phyloP scores from a whole-genome alignment of 2,329 filamentous ascomycete species.

The Ceratocystis destructans region DNA sequence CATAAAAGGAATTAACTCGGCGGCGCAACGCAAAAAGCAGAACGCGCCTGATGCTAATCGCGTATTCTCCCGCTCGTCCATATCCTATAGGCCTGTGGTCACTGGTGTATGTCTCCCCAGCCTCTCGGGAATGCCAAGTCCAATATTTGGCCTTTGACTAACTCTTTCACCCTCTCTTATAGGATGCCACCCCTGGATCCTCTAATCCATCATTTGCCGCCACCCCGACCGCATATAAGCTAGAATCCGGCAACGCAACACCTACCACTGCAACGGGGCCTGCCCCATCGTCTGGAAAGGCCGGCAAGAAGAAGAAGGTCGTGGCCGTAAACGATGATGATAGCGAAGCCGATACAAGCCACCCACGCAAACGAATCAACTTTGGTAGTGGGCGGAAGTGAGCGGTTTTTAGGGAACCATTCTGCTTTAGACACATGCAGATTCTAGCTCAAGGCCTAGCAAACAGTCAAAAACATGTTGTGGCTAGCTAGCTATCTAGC shows the following conservation, averaged over 20 bases:
- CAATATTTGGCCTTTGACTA: neutral
- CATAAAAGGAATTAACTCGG: constrained; percentile 70
- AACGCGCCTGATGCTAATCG: constrained; percentile 55
- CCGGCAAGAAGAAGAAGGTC: constrained; percentile 39
- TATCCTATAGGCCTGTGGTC: constrained; percentile 42
- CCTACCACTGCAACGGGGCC: constrained; percentile 39
- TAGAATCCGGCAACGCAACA: constrained; percentile 24
- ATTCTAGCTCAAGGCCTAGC: neutral
- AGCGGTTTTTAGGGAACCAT: neutral
- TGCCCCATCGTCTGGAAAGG: constrained; percentile 37
- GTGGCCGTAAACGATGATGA: constrained; percentile 38
- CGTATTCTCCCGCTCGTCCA: constrained; percentile 56
- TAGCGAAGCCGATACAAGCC: constrained; percentile 44
- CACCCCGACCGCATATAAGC: constrained; percentile 41
- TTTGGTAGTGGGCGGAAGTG: constrained; percentile 43
- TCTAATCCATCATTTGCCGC: constrained; percentile 37
- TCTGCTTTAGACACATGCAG: neutral
- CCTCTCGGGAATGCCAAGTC: neutral
- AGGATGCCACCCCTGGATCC: constrained; percentile 33
- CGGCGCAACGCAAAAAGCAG: constrained; percentile 49
- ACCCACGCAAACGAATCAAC: constrained; percentile 42
- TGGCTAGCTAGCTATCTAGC: no score
- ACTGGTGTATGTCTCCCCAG: constrained; percentile 24
- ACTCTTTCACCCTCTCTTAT: constrained; percentile 17
- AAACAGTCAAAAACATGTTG: no score